Evolutionary conservation across 352 stramenopile species (phyloP), one percentile per base, ranked within the genome.

Genomic region (Globisporangium splendens): DNA sequence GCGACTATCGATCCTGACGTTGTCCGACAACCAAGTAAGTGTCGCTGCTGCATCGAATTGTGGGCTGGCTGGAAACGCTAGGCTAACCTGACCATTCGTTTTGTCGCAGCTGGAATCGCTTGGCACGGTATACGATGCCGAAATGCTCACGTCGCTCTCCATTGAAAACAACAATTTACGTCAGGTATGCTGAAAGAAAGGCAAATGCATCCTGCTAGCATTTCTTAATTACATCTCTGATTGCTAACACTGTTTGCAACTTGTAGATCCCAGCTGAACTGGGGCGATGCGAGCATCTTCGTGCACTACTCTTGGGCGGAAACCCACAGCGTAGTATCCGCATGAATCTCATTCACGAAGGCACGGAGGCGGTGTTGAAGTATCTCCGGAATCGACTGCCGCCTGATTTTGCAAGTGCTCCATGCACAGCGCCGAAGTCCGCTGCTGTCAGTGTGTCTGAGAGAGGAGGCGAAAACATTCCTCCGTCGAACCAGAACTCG

Each of bases 141-240:
- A 72, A 8, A 69, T 68, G 51, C 62, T 96, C 41, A 88, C 79
- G 12, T 87, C 79, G 39, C 69, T 96, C 0, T 89, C 81, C 17
- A 65, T 94, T 20, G 77, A 92, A 46, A 94, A 96, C 66, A 96
- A 96, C 62, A 83, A 89, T 46, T 58, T 96, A 8, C 75, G 73
- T 8, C 73, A 89, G 63, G 76, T 90, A 74, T 12, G 53, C 12
- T 24, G 14, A 13, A n/a, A 17, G 11, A 8, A 35, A 8, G 3
- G 28, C 28, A 35, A 35, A 10, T 33, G 10, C 21, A n/a, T 35
- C 1, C 1, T 50, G 18, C n/a, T 38, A n/a, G 21, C 18, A 43
- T 41, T 46, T 39, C 5, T 61, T n/a, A 12, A 50, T 31, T 39
- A 35, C 28, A 8, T 35, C 28, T 11, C 28, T 35, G 28, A 35